Evolutionary conservation across 1,284 basidiomycete genomes (phyloP).

Genomic region (Boletellus dicymbophilus): DNA sequence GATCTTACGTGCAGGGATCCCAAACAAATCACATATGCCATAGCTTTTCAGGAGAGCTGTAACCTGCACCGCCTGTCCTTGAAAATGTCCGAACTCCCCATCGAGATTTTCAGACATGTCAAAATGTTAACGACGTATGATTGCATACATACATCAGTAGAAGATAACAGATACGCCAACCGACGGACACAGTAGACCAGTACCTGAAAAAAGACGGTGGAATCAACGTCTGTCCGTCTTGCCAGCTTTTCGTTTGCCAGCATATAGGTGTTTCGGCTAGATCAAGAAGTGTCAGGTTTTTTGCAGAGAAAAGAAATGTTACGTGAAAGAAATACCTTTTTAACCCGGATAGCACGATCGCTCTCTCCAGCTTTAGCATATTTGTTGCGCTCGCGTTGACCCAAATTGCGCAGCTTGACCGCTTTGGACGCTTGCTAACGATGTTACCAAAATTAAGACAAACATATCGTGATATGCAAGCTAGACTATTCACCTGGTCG

Average conservation of each 20-base stretch:
- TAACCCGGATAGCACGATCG: conserved; percentile 78
- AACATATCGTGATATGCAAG: not conserved
- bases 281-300: conserved; percentile 14
- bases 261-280: conserved; percentile 85
- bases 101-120: not conserved
- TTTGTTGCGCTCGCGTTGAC: conserved; percentile 84
- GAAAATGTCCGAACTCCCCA: not conserved
- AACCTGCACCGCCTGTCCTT: too few relatives aligned
- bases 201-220: not conserved
- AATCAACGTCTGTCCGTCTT: conserved; percentile 79
- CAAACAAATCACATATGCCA: too few relatives aligned
- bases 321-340: conserved; percentile 62
- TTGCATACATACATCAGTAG: not conserved
- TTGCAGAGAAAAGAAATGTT: not conserved
- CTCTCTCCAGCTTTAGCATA: conserved; percentile 88
- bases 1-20: too few relatives aligned
- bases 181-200: conserved; percentile 3
- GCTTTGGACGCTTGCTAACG: conserved; percentile 78
- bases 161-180: conserved; percentile 3
- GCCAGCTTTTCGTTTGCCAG: conserved; percentile 88
- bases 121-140: conserved; percentile 5
- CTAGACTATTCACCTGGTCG: conserved; percentile 50
- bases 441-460: not conserved
- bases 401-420: conserved; percentile 78
- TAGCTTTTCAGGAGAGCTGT: too few relatives aligned